These are phyloP conservation scores for Betula pendula DNA, from an alignment of 306 rosid genomes.

Conservation along the genomic window DNA sequence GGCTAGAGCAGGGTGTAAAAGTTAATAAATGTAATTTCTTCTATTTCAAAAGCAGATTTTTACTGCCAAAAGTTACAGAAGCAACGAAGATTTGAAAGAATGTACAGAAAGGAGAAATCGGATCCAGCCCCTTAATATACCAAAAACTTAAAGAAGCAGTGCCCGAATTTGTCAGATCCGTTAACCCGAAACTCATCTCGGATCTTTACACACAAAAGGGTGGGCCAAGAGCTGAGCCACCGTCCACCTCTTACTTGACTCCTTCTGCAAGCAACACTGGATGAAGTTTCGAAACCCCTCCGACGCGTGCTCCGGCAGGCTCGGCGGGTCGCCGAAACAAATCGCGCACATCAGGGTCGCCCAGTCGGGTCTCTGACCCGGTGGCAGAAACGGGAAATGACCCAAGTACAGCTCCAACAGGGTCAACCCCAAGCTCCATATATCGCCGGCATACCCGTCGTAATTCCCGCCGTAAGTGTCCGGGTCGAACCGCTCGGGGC, in stretches of 20 bases:
- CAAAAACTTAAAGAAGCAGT: constrained; percentile 2
- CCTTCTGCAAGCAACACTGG: constrained; percentile 80
- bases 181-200: constrained; percentile 11
- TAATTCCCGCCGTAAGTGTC: constrained; percentile 72
- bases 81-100: background rate
- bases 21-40: background rate
- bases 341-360: constrained; percentile 85
- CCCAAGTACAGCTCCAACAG: constrained; percentile 84
- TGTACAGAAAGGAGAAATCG: background rate
- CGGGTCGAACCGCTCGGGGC: constrained; percentile 96
- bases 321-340: constrained; percentile 80
- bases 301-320: constrained; percentile 57
- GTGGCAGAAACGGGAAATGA: constrained; percentile 77
- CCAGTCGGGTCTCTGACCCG: constrained; percentile 95
- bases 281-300: constrained; percentile 59
- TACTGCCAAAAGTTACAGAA: background rate
- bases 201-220: constrained; percentile 53
- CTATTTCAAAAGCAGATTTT: background rate
- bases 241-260: constrained; percentile 72
- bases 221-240: constrained; percentile 67
- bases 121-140: constrained; percentile 4
- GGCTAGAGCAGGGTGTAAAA: too few species aligned
- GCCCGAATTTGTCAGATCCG: background rate
- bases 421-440: constrained; percentile 91
- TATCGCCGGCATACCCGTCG: constrained; percentile 76